Evolutionary conservation across 768 basidiomycete genomes (phyloP), one percentile per base, ranked within the genome.

Genomic region (Rhizopogon sp.): DNA sequence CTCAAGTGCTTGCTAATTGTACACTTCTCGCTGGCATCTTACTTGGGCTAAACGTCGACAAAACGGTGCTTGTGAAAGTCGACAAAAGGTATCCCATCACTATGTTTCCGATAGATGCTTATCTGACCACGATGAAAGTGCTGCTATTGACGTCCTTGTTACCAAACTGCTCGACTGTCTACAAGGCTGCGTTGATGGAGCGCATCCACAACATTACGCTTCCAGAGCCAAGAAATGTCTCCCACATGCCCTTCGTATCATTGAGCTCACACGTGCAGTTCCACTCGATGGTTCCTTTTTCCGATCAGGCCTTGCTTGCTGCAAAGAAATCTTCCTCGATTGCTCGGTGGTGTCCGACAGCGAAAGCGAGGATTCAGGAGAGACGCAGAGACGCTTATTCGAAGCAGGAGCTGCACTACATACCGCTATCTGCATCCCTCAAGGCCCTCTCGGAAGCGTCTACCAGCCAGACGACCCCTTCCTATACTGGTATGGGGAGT

Each of bases 1-100:
- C 47, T 49, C 47, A 49, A 22, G 47, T 56, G 22, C 49, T 58
- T 16, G 57, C 57, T 10, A 52, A 58, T 42, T 58, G 57, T 28
- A 40, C 55, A 17, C 42, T 58, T 46, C 29, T 56, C 31, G 57
- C 54, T 29, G 47, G 44, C 22, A 33, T 58, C 22, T 35, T 58
- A 3, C 44, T 58, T 3, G 57, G 55, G 16, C 33, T 37, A 39
- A 28, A 46, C 22, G 54, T 56, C 25, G 57, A 58, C 20, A 41
- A 43, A 22, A 57, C 16, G 22, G 55, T 56, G 5, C 29, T 56
- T 6, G 46, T 56, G 8, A 50, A 50, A 39, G 54, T 56, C 13
- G 57, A 58, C 28, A 58, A 58, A 44, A 58, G 57, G 57, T 56
- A 20, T 8, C 20, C 22, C 6, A 37, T 50, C 42, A 5, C 8